Evolutionary conservation across 495 filamentous ascomycete species (phyloP), one percentile per base, ranked within the genome.

Genomic region (Friedmanniomyces simplex): DNA sequence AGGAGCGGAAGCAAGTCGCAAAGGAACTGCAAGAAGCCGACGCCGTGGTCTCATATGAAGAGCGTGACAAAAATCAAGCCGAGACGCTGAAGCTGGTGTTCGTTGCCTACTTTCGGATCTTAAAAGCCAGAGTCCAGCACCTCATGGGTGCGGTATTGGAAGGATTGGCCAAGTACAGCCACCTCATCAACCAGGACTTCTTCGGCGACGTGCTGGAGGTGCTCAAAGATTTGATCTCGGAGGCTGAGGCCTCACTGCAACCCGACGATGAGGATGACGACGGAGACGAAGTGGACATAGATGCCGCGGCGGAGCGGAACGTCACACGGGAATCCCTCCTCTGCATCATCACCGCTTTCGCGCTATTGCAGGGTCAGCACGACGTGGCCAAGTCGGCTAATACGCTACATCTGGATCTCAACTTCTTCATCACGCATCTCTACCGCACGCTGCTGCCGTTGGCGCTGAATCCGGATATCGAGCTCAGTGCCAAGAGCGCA

Each of bases 131-230:
- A 28, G 80, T 82, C 10, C 79, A 80, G 18, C 77, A 82, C 52
- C 79, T 98, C 12, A 96, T 96, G 89, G 93, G 91, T 7, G 89
- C 90, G 32, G 91, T 96, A 0, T 76, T 93, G 4, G 89, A 98
- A 69, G 93, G 93, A 49, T 74, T 98, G 26, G 91, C 91, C 49
- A 84, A 83, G 68, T 97, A 95, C 69, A 83, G 90, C 18, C 93
- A 95, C 67, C 76, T 98, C 18, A 96, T 98, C 75, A 98, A 98
- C 73, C 86, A 96, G 66, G 85, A 97, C 67, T 96, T 97, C 76
- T 98, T 98, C 68, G 93, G 93, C 21, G 93, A 96, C 69, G 74
- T 98, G 36, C 82, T 98, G 20, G 94, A 96, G 66, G 90, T 88
- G 8, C 75, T 98, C 26, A 93, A 93, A 68, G 94, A 96, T 55